These are phyloP conservation scores for Coemansia asiatica DNA, from an alignment of 192 early-diverging fungal genomes.

Conservation along the genomic window DNA sequence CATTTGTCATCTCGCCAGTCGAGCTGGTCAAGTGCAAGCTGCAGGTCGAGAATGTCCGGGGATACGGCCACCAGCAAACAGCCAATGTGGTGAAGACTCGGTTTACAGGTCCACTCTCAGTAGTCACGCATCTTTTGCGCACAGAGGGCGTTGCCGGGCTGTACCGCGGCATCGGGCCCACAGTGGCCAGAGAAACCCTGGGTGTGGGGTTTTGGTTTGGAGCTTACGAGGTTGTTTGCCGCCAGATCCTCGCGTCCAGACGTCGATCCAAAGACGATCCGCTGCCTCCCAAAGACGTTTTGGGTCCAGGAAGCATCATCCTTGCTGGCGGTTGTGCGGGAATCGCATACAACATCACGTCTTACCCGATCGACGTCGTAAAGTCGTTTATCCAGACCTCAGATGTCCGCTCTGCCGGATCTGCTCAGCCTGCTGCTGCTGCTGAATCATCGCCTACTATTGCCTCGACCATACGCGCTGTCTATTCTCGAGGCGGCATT, in stretches of 20 bases:
- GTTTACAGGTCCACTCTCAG: constrained; percentile 59
- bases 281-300: constrained; percentile 65
- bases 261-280: constrained; percentile 15
- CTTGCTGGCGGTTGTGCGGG: constrained; percentile 87
- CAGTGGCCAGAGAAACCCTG: constrained; percentile 82
- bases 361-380: constrained; percentile 93
- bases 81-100: constrained; percentile 12
- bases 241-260: constrained; percentile 48
- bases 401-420: constrained; percentile 41
- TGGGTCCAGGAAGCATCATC: constrained; percentile 75
- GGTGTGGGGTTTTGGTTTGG: constrained; percentile 98
- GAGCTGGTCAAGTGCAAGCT: constrained; percentile 97
- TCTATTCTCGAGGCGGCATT: constrained; percentile 78
- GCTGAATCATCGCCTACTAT: constrained; percentile 48
- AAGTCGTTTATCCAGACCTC: constrained; percentile 94
- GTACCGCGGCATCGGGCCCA: constrained; percentile 57
- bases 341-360: constrained; percentile 79
- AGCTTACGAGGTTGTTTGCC: constrained; percentile 79
- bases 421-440: not conserved
- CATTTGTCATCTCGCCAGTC: constrained; percentile 88
- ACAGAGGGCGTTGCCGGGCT: constrained; percentile 57
- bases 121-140: constrained; percentile 58
- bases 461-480: constrained; percentile 59
- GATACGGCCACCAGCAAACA: constrained; percentile 11
- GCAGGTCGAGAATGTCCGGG: constrained; percentile 77